A percentile compares a stretch with the other conserved stretches of the same genome.
These are phyloP conservation scores for Colletotrichum acutatum DNA, from an alignment of 2,329 filamentous ascomycete species.

Conservation along the genomic window DNA sequence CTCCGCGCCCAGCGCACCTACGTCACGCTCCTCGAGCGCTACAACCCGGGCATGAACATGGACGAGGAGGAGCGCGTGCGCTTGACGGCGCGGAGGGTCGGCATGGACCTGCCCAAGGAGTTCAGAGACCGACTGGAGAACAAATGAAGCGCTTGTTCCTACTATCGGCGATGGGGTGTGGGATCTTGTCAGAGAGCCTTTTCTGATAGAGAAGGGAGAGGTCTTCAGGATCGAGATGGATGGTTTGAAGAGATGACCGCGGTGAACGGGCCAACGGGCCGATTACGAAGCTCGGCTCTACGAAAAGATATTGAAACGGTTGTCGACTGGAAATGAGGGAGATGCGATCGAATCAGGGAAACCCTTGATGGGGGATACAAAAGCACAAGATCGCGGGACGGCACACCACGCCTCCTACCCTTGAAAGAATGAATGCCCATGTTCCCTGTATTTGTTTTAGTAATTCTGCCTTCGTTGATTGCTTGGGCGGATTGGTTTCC, in stretches of 20 bases:
- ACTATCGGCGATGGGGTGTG: no score
- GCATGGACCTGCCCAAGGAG: conserved; percentile 86
- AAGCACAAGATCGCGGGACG: background rate
- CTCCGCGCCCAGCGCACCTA: conserved; percentile 88
- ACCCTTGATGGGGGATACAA: background rate
- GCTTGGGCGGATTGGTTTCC: no score
- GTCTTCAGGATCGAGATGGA: no score
- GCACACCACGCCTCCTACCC: background rate
- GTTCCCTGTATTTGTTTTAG: background rate
- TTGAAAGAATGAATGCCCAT: background rate
- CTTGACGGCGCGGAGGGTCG: conserved; percentile 86
- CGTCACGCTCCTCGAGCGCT: conserved; percentile 83
- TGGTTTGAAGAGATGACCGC: no score
- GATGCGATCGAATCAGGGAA: background rate
- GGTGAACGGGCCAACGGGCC: no score
- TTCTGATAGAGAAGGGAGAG: no score
- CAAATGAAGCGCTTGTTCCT: no score
- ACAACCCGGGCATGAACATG: conserved; percentile 94
- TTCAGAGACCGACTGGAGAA: conserved; percentile 44
- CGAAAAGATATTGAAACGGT: background rate
- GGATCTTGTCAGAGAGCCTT: no score
- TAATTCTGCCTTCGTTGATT: no score
- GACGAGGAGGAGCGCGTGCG: conserved; percentile 85
- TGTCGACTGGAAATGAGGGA: no score
- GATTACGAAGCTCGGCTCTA: background rate